Evolutionary conservation across 1,284 basidiomycete species (phyloP), one percentile per base, ranked within the genome.

Genomic region (Sanghuangporus sanghuang): DNA sequence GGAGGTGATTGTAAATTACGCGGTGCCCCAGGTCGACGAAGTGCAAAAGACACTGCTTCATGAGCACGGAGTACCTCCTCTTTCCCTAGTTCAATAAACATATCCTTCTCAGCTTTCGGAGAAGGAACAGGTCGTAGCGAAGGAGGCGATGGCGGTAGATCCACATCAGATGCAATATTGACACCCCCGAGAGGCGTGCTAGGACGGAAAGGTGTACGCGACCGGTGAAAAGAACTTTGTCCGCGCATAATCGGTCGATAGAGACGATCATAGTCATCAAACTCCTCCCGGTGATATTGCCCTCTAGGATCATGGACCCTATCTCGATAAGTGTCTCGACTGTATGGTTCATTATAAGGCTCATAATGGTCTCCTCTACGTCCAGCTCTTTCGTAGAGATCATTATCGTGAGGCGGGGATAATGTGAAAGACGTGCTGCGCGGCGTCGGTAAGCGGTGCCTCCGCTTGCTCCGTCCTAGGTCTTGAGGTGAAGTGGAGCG

Each of bases 81-180:
- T 36, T 27, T 14, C n/a, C n/a, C 23, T 21, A 21, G 23, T 40
- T 32, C 38, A 32, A 21, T 32, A 16, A 42, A 11, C 14, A n/a
- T 21, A 57, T 7, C 57, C 50, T 23, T 38, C 68, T 66, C 36
- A 68, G 65, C 66, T 44, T 49, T 16, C 16, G 16, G 44, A 6
- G 66, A 53, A 32, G 64, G 62, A 12, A 57, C 57, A 9, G 72
- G 68, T n/a, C 70, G 69, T 61, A 60, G 62, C 27, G 72, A 70
- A 48, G 67, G 58, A 27, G 61, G 46, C 7, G 60, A 39, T 52
- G 64, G 56, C n/a, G 46, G 59, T 49, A 27, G 54, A 18, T 11
- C 35, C 1, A 16, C 18, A 42, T 32, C 40, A 54, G 38, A 42
- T n/a, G 44, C 16, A 36, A 39, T 38, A 35, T 48, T 12, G 49